Evolutionary conservation across 805 yeast species (phyloP).

Genomic region (Kregervanrija pseudodelftensis): DNA sequence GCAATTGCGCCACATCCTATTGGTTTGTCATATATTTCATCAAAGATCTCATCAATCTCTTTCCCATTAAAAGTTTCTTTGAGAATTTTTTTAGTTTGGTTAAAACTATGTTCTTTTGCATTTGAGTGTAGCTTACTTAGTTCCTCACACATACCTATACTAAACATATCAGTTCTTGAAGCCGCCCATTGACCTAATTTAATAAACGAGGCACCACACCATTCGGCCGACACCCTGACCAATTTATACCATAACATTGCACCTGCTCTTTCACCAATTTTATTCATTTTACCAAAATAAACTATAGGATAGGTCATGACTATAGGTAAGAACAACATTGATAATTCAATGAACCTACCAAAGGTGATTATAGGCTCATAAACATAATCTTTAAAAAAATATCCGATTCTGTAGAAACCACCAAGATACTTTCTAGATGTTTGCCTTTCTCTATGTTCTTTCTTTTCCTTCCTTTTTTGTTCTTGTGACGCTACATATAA

Average conservation of each 20-base stretch:
- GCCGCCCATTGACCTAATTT: conserved; percentile 99
- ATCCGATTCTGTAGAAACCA: conserved; percentile 34
- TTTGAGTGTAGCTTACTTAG: conserved; percentile 75
- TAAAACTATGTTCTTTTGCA: conserved; percentile 65
- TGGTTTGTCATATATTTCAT: conserved; percentile 66
- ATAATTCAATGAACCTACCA: conserved; percentile 61
- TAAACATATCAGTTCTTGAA: conserved; percentile 88
- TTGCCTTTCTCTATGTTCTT: conserved; percentile 26
- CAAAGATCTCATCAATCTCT: conserved; percentile 67
- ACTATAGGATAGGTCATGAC: conserved; percentile 56
- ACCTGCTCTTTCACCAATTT: conserved; percentile 46
- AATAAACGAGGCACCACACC: conserved; percentile 88
- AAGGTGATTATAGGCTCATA: conserved; percentile 66
- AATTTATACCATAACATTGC: conserved; percentile 63
- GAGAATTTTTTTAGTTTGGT: conserved; percentile 51
- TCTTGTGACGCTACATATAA: conserved; percentile 52
- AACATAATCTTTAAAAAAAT: conserved; percentile 43
- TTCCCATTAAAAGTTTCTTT: conserved; percentile 48
- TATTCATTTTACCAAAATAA: conserved; percentile 40
- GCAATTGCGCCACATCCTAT: conserved; percentile 99
- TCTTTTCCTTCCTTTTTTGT: conserved; percentile 38
- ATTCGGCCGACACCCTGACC: conserved; percentile 61
- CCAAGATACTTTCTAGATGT: conserved; percentile 18
- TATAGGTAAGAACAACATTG: conserved; percentile 64
- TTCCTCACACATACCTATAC: conserved; percentile 69